A percentile compares a stretch with the other conserved stretches of the same genome.
These are phyloP conservation scores for Exophiala alcalophila DNA, from an alignment of 2,329 filamentous ascomycete genomes.

Conservation along the genomic window DNA sequence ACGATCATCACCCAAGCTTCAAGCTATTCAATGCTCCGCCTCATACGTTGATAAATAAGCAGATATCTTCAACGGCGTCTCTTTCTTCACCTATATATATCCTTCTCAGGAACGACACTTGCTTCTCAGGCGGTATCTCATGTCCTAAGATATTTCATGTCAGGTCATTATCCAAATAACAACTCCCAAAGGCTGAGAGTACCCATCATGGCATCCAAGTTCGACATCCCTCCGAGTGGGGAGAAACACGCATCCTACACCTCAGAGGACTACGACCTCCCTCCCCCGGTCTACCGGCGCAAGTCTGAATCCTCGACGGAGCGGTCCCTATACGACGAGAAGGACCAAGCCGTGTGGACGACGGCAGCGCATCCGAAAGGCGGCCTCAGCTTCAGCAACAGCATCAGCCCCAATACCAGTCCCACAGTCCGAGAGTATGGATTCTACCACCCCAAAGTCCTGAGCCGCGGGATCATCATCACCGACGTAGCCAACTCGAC, in stretches of 20 bases:
- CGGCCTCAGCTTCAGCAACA: too few species aligned
- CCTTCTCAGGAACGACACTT: too few species aligned
- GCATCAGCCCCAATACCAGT: neutral
- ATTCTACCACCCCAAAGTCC: conserved; percentile 6
- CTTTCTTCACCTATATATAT: too few species aligned
- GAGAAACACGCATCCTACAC: conserved; percentile 3
- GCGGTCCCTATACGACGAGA: conserved; percentile 11
- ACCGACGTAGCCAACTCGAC: conserved; percentile 5
- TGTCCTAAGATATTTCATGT: too few species aligned
- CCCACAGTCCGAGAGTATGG: conserved; percentile 1
- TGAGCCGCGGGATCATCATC: conserved; percentile 5
- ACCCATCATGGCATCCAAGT: conserved; percentile 4
- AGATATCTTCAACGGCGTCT: too few species aligned
- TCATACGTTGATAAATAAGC: too few species aligned
- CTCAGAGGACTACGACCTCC: conserved; percentile 2
- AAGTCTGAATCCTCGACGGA: conserved; percentile 12
- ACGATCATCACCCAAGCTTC: too few species aligned
- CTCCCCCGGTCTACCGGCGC: conserved; percentile 5
- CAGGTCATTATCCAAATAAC: too few species aligned
- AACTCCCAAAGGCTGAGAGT: too few species aligned
- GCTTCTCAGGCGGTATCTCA: too few species aligned
- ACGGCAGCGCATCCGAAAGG: too few species aligned
- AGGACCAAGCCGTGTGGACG: conserved; percentile 1
- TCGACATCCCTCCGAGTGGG: neutral
- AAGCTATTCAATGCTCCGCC: too few species aligned